Percentiles rank a stretch among this genome's conserved stretches.
Evolutionary conservation across 202 grass and related monocot species (phyloP).

Genomic region (Panicum hallii): DNA sequence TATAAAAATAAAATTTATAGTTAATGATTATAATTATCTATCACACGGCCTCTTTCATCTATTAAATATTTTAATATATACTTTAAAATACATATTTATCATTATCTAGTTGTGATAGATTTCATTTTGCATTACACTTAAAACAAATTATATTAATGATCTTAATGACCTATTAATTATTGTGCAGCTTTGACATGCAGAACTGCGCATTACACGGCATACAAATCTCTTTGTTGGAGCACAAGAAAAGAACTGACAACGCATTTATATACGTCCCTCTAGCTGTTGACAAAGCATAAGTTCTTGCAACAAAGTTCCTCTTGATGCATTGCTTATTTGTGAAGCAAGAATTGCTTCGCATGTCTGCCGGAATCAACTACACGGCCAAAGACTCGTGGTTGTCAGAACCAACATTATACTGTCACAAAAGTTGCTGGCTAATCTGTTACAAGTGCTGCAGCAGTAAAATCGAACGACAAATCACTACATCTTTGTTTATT

Average conservation of each 20-base stretch:
- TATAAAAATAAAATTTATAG: no score
- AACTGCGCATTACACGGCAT: neutral
- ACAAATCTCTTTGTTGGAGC: neutral
- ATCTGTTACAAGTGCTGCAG: neutral
- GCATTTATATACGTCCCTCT: neutral
- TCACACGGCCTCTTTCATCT: no score
- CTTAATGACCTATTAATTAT: no score
- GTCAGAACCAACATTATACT: neutral
- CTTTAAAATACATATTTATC: no score
- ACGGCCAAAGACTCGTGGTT: neutral
- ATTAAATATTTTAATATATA: no score
- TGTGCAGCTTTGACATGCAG: neutral
- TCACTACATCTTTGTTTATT: slow-evolving; percentile 44
- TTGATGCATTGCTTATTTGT: neutral
- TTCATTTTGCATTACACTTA: no score
- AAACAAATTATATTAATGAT: no score
- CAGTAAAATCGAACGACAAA: slow-evolving; percentile 37
- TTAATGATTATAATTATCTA: no score
- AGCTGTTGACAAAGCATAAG: neutral
- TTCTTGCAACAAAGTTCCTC: slow-evolving; percentile 14
- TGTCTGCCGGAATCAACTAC: slow-evolving; percentile 14
- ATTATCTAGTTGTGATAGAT: no score
- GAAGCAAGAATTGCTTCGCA: neutral
- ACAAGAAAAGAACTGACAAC: neutral
- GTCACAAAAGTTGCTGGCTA: neutral